Base-by-base conservation (phyloP, 2,329 filamentous ascomycete species). In the Magnaporthales sp. region DNA sequence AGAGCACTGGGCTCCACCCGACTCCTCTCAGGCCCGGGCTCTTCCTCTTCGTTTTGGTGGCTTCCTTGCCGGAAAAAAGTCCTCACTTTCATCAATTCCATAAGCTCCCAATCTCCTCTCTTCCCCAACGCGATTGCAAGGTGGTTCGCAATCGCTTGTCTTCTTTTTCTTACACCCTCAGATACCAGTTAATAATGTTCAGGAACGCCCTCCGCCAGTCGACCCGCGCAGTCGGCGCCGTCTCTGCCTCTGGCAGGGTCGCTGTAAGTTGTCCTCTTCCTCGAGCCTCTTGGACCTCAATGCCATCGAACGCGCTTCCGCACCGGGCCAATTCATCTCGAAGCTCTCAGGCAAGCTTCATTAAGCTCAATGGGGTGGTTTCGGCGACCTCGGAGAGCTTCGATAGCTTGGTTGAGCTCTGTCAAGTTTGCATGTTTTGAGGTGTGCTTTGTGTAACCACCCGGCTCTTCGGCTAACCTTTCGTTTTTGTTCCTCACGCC, bases 191-290 rank as follows among this genome's bases (percentile, higher is more conserved):
- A 74, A 85, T 80, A 84, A 97, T 98, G 94, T 96, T 97, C 88
- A 92, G 94, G 85, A 96, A 91, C 89, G 93, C 94, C 86, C 88
- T 98, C 84, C 89, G 93, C 86, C 93, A 96, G 87, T 96, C 93
- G 82, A 91, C 91, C 86, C 93, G 93, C 86, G 91, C 91, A 83
- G 91, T 94, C 84, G 91, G 92, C 85, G 92, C 92, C 84, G 88
- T 96, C 85, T 92, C 92, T 90, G 91, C 92, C 79, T 87, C 91
- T 78, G 89, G 92, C 87, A 92, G 93, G 87, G 89, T 96, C 84
- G 90, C 89, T 84, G 95, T 98, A 93, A 90, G 94, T 96, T 60
- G 22, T 78, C 77, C 77, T 75, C 76, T 76, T 75, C 74, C 76
- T 74, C 70, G 71, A 69, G 73, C 71, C 76, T 46, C 26, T 72